phyloP scores from a whole-genome alignment of 2,329 filamentous ascomycete species.

The Diaporthe longicolla region DNA sequence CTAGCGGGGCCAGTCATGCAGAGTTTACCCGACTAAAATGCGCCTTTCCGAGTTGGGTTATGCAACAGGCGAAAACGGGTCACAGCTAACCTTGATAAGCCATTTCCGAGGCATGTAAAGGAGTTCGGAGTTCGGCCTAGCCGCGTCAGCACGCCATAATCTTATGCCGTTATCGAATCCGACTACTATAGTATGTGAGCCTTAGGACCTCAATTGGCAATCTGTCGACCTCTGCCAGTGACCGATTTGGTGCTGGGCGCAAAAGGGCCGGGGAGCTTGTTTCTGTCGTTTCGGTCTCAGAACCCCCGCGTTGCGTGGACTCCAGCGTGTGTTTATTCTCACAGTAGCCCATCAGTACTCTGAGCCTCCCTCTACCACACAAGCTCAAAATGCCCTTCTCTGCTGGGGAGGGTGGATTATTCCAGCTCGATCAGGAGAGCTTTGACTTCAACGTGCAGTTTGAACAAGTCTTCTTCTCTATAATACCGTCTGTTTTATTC shows the following conservation, averaged over 20 bases:
- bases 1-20: slow-evolving; percentile 1
- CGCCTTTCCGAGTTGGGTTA: not conserved
- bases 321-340: not conserved
- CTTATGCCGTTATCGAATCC: not conserved
- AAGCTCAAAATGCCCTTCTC: not conserved
- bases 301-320: not conserved
- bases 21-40: slow-evolving; percentile 13
- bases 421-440: slow-evolving; percentile 52
- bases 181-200: not conserved
- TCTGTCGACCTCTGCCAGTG: too few relatives aligned
- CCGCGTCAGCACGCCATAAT: slow-evolving; percentile 4
- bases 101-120: not conserved
- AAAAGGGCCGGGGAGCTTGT: not conserved
- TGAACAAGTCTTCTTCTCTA: slow-evolving; percentile 61
- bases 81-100: not conserved
- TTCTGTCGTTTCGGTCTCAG: not conserved
- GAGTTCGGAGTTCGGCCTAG: slow-evolving; percentile 21
- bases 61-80: not conserved
- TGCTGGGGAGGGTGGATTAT: not conserved
- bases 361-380: too few relatives aligned
- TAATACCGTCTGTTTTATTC: slow-evolving; percentile 59
- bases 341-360: not conserved
- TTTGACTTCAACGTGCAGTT: slow-evolving; percentile 67
- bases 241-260: not conserved
- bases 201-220: not conserved